Evolutionary conservation across 202 grass and related monocot genomes (phyloP), one percentile per base, ranked within the genome.

Genomic region (Schoenoplectus triqueter): DNA sequence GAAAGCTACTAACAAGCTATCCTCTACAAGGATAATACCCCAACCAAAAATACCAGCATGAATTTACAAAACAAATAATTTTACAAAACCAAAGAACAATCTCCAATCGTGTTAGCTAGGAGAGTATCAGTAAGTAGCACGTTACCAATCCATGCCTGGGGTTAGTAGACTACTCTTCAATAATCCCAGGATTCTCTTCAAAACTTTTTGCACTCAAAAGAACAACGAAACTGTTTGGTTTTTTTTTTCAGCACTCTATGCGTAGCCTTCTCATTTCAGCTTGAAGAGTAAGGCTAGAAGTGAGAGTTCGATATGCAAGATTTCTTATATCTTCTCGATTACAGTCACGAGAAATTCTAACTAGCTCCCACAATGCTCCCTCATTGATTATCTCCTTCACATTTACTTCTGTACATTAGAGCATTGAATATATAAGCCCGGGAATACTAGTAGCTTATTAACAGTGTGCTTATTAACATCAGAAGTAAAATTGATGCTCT

Each of bases 361-460:
- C 93, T 82, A 99, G 87, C 84, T 99, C 97, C 97, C 97, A 99
- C 83, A 99, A 90, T 5, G 97, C 97, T n/a, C 97, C 92, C 85
- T 96, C 93, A 42, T 82, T 84, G 31, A 96, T 90, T 54, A 99
- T 94, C 42, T 99, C 93, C 66, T 92, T 94, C 11, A 89, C 83
- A 84, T 99, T 99, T 80, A 99, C 85, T 86, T 99, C 97, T 99
- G 85, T 67, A 86, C 21, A 69, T 86, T 41, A 83, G 7, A 60
- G 31, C 3, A 10, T 39, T 76, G 11, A 14, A 22, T 5, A 77
- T 78, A 78, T 78, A 52, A 78, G 54, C 5, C 13, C 31, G 42
- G 22, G 6, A 60, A 18, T 41, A 17, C 13, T 3, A 42, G 21
- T 78, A 60, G 11, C 39, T 78, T 78, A 56, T 76, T 31, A 31